phyloP scores from a whole-genome alignment of 176 grass and related monocot genomes.

The Avena insularis region DNA sequence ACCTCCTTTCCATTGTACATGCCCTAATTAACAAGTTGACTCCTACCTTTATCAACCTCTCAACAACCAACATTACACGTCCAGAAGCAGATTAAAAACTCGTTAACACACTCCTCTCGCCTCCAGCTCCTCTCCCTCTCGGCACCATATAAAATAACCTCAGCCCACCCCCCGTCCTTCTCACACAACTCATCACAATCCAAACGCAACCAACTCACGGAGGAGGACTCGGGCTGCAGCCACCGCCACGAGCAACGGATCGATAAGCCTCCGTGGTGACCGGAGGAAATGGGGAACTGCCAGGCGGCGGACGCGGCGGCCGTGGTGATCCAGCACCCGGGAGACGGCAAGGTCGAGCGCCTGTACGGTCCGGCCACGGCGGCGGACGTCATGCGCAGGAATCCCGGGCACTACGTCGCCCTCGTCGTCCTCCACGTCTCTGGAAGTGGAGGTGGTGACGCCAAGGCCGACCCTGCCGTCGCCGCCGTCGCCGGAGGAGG shows the following conservation, averaged over 20 bases:
- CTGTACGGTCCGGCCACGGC: constrained; percentile 60
- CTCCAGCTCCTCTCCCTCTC: not conserved
- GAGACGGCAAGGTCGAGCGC: constrained; percentile 72
- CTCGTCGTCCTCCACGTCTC: constrained; percentile 56
- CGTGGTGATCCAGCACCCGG: constrained; percentile 77
- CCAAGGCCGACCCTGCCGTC: not conserved
- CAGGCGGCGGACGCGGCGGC: constrained; percentile 74
- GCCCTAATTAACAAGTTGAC: constrained; percentile 23
- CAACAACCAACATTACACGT: constrained; percentile 25
- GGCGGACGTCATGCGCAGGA: constrained; percentile 64
- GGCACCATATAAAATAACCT: constrained; percentile 39
- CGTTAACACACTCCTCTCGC: not conserved
- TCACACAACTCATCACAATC: not conserved
- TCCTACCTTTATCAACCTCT: constrained; percentile 22
- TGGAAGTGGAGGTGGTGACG: not conserved
- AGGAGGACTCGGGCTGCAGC: not conserved
- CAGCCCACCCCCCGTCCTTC: not conserved
- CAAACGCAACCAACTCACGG: not conserved
- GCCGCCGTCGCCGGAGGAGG: not conserved
- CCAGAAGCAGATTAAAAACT: not conserved
- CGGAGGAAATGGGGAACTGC: constrained; percentile 70
- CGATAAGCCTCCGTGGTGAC: too few relatives aligned
- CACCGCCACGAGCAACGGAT: not conserved
- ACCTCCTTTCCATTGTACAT: too few relatives aligned
- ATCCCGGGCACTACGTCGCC: constrained; percentile 83